These are phyloP conservation scores for Fusarium brevicatenulatum DNA, from an alignment of 2,329 filamentous ascomycete species.

Conservation along the genomic window DNA sequence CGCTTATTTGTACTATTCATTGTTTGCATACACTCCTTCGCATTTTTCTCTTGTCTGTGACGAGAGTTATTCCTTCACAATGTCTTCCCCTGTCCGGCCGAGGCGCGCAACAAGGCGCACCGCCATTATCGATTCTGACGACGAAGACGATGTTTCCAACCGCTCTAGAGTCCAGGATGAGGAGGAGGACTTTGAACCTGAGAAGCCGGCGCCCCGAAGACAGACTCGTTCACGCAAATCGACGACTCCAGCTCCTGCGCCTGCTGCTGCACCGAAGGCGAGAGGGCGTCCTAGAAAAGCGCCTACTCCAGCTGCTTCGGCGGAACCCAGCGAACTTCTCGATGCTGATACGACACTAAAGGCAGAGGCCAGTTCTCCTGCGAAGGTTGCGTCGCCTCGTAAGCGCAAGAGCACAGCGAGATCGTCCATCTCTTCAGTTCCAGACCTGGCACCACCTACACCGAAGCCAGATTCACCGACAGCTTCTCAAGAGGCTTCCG, in stretches of 20 bases:
- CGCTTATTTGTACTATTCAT: not conserved
- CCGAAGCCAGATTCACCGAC: conserved; percentile 69
- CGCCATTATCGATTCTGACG: conserved; percentile 82
- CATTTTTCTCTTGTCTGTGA: conserved; percentile 22
- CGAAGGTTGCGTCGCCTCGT: conserved; percentile 61
- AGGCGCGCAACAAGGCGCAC: conserved; percentile 70
- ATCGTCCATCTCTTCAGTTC: conserved; percentile 52
- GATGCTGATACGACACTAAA: conserved; percentile 50
- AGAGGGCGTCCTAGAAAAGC: conserved; percentile 57
- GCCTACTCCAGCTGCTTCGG: conserved; percentile 44
- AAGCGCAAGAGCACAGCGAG: conserved; percentile 73
- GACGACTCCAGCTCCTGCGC: conserved; percentile 54
- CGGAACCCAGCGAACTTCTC: conserved; percentile 51
- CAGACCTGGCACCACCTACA: conserved; percentile 53
- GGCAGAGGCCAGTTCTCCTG: conserved; percentile 48
- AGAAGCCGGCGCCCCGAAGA: conserved; percentile 66
- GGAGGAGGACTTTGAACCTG: conserved; percentile 82
- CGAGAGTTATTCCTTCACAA: conserved; percentile 30
- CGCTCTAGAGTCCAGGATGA: conserved; percentile 67
- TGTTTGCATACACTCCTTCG: not conserved
- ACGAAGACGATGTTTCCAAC: conserved; percentile 72
- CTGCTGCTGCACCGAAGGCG: conserved; percentile 57
- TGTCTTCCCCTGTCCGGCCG: conserved; percentile 52
- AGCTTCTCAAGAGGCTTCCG: conserved; percentile 61
- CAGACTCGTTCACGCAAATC: conserved; percentile 56